These are phyloP conservation scores for Tetradesmus obliquus DNA, from an alignment of 139 green algal species.

Conservation along the genomic window DNA sequence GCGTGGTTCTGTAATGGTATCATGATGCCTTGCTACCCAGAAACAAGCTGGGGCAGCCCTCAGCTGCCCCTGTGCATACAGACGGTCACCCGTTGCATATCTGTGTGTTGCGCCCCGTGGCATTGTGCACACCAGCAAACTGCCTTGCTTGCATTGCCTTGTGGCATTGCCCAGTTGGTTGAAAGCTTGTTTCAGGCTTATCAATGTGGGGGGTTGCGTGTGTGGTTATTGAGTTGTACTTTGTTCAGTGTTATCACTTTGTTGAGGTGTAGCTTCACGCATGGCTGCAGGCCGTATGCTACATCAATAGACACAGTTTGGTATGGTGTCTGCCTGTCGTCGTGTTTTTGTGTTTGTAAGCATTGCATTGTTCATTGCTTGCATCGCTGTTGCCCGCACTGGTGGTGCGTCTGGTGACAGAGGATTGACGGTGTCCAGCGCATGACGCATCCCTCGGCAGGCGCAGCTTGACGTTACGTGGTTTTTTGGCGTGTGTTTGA, in stretches of 20 bases:
- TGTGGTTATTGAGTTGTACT: not conserved
- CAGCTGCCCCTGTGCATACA: not conserved
- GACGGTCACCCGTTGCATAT: not conserved
- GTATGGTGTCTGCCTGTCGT: too few relatives aligned
- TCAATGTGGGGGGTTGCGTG: not conserved
- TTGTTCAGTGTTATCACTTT: not conserved
- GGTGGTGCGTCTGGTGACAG: too few relatives aligned
- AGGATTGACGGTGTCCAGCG: too few relatives aligned
- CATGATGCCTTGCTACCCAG: not conserved
- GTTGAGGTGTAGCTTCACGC: not conserved
- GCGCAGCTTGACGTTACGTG: too few relatives aligned
- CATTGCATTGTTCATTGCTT: too few relatives aligned
- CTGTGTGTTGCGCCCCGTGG: not conserved
- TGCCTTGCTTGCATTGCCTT: not conserved
- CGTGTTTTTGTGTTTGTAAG: too few relatives aligned
- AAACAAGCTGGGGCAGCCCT: not conserved
- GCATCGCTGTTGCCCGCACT: too few relatives aligned
- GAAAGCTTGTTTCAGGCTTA: not conserved
- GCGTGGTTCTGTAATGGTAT: not conserved
- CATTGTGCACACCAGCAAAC: not conserved
- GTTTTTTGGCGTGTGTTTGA: too few relatives aligned
- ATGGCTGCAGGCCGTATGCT: not conserved
- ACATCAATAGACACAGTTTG: too few relatives aligned
- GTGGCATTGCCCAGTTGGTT: not conserved
- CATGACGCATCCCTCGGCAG: too few relatives aligned